These are phyloP conservation scores for Berberis vulgaris DNA, from an alignment of 164 flowering plant species.

Conservation along the genomic window DNA sequence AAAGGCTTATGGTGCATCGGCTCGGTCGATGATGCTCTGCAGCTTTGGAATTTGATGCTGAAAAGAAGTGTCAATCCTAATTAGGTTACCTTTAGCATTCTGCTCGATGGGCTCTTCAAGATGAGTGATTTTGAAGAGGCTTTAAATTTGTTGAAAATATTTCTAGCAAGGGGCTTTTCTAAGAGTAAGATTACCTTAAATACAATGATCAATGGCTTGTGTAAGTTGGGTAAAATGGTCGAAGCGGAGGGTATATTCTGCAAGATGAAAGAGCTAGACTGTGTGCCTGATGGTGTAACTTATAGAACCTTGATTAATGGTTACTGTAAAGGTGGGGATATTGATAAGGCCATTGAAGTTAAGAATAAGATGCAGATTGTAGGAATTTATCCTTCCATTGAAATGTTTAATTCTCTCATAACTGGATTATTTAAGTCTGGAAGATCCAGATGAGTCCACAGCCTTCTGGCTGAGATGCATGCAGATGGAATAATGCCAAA, in stretches of 20 bases:
- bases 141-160: constrained; percentile 49
- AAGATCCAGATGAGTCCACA: constrained; percentile 25
- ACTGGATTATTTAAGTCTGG: constrained; percentile 40
- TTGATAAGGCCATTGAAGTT: constrained; percentile 45
- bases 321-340: constrained; percentile 57
- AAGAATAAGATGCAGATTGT: constrained; percentile 49
- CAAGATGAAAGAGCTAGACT: constrained; percentile 56
- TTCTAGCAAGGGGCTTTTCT: constrained; percentile 43
- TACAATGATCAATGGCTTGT: constrained; percentile 66
- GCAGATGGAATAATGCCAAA: constrained; percentile 39
- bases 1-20: constrained; percentile 58
- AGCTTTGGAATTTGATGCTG: constrained; percentile 63
- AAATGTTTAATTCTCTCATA: constrained; percentile 73
- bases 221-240: constrained; percentile 62
- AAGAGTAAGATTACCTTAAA: constrained; percentile 43
- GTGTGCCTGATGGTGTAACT: constrained; percentile 60
- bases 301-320: constrained; percentile 69
- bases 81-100: constrained; percentile 57
- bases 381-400: constrained; percentile 37
- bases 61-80: constrained; percentile 56
- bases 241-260: constrained; percentile 58
- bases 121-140: constrained; percentile 47
- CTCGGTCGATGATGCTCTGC: constrained; percentile 45
- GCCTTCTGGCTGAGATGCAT: constrained; percentile 52
- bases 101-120: constrained; percentile 68